A percentile compares a stretch with the other conserved stretches of the same genome.
Conservation (phyloP, 2,329 filamentous ascomycete species). For the Ophiostoma triangulosporum region DNA sequence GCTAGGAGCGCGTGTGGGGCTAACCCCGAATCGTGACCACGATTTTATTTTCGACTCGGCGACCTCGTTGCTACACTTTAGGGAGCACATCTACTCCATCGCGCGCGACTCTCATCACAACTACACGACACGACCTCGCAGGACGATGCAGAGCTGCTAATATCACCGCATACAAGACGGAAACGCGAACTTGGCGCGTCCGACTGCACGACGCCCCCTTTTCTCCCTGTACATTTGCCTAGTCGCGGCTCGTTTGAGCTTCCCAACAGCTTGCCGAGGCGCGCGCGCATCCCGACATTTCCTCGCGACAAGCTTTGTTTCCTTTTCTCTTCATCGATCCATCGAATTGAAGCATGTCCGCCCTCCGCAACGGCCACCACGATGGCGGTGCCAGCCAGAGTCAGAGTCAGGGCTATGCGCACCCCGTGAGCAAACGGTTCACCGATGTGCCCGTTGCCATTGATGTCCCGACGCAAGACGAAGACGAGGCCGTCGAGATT, state of each 20-base stretch:
- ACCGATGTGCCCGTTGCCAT: conserved; percentile 51
- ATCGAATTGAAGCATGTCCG: conserved; percentile 30
- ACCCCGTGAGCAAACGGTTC: conserved; percentile 42
- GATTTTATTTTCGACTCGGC: conserved; percentile 5
- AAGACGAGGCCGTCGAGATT: conserved; percentile 75
- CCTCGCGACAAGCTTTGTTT: not conserved
- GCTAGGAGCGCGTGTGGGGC: conserved; percentile 3
- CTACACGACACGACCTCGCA: not conserved
- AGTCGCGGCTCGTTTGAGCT: conserved; percentile 1
- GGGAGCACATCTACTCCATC: conserved; percentile 1
- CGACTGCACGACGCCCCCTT: not conserved
- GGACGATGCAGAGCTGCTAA: conserved; percentile 4
- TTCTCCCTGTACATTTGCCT: not conserved
- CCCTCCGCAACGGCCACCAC: conserved; percentile 28
- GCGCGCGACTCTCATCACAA: not conserved
- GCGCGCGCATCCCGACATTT: not conserved
- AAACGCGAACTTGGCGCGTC: not conserved
- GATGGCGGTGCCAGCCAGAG: conserved; percentile 24
- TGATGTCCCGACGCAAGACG: conserved; percentile 53
- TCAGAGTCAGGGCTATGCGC: conserved; percentile 12
- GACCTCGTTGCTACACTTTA: not conserved
- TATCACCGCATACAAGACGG: not conserved
- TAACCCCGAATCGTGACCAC: conserved; percentile 5
- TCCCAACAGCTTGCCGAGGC: conserved; percentile 3
- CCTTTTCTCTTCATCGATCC: not conserved